Evolutionary conservation across 2,329 filamentous ascomycete genomes (phyloP), one percentile per base, ranked within the genome.

Genomic region (Zymoseptoria brevis): DNA sequence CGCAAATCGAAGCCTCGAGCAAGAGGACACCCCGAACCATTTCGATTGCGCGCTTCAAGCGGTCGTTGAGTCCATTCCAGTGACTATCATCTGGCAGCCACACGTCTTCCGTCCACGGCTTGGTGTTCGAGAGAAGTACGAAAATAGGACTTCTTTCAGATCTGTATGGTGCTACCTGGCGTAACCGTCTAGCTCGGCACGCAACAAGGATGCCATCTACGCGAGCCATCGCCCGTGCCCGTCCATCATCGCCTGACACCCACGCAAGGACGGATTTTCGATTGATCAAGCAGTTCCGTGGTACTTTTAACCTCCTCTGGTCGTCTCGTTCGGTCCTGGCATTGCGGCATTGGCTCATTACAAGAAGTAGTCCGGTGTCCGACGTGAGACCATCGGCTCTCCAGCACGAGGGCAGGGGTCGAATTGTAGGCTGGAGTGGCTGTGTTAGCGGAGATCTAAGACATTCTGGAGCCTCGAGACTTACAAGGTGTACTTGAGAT

Each of bases 401-500:
- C 94, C 94, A 67, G 94, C 93, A 76, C 94, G 86, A 59, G 94
- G 94, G 82, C 94, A 97, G 57, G 94, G 94, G 74, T 99, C 94
- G 76, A 97, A 99, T 87, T 99, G 94, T 77, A 99, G 80, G 87
- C 94, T 99, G 71, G 19, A 60, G 26, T 19, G 35, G 22, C 16
- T 24, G n/a, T 16, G 13, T 45, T 45, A 45, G 35, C 7, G 35
- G 16, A n/a, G 13, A 45, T n/a, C 35, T n/a, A 4, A 45, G 35
- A 45, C 35, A 45, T 16, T 16, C n/a, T n/a, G 35, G 13, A 45
- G 35, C 35, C 13, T 45, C 16, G 35, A 16, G 30, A 86, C 91
- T 77, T 83, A 96, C 93, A 99, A 97, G 72, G 94, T 97, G 79
- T 97, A 99, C 81, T 99, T 97, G 74, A 99, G 80, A 76, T 97